These are phyloP conservation scores for Citrus glauca DNA, from an alignment of 345 rosid genomes.

Conservation along the genomic window DNA sequence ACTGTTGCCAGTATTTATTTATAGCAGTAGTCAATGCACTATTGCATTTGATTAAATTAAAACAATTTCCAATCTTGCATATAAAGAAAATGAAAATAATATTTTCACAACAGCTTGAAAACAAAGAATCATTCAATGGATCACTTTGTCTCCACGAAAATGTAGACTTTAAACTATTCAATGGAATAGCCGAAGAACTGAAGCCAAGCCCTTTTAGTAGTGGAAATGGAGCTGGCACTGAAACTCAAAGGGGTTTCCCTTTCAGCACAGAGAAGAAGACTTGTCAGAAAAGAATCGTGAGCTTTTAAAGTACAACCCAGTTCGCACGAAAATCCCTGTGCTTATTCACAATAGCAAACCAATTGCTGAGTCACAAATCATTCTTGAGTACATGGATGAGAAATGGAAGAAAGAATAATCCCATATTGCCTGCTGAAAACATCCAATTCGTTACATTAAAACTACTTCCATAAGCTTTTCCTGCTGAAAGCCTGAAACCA, in stretches of 20 bases:
- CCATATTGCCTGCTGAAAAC: conserved; percentile 25
- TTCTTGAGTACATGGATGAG: conserved; percentile 44
- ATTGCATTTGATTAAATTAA: background rate
- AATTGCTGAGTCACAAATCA: conserved; percentile 29
- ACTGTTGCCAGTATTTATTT: too few species aligned
- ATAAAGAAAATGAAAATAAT: background rate
- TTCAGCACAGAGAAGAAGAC: conserved; percentile 34
- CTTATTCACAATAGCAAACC: conserved; percentile 39
- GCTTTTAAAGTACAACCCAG: conserved; percentile 36
- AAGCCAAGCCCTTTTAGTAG: conserved; percentile 28
- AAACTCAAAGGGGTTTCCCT: conserved; percentile 34
- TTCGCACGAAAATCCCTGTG: conserved; percentile 39
- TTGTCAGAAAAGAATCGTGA: conserved; percentile 27
- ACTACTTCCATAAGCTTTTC: too few species aligned
- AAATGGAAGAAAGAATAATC: conserved; percentile 32
- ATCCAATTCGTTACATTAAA: too few species aligned
- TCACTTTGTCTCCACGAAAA: too few species aligned
- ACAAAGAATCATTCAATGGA: too few species aligned
- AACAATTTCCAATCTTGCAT: background rate
- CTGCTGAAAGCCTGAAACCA: too few species aligned
- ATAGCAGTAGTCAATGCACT: background rate
- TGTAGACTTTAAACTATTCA: too few species aligned
- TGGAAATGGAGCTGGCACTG: conserved; percentile 36
- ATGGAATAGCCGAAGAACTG: conserved; percentile 1
- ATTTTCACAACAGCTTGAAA: too few species aligned